These are phyloP conservation scores for Mitragyna speciosa DNA, from an alignment of 257 asterid genomes.

Conservation along the genomic window DNA sequence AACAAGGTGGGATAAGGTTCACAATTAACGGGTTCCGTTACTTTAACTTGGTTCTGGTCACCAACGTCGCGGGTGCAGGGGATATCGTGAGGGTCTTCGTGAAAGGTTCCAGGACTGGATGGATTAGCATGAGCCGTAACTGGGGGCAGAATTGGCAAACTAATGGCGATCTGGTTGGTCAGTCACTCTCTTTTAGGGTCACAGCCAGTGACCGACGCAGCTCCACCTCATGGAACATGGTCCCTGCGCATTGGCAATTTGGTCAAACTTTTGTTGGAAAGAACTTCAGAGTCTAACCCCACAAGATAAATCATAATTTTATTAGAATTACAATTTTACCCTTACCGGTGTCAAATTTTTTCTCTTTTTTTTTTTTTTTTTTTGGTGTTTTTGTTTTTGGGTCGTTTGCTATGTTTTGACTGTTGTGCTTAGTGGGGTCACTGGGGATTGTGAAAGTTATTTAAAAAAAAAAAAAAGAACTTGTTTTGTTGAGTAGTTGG, in stretches of 20 bases:
- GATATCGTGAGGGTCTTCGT: conserved; percentile 60
- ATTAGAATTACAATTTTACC: neutral
- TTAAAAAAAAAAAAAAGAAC: neutral
- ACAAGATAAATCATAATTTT: neutral
- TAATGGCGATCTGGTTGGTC: conserved; percentile 52
- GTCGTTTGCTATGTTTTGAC: conserved; percentile 18
- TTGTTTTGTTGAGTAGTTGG: conserved; percentile 5
- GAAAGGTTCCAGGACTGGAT: conserved; percentile 61
- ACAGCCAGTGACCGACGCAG: conserved; percentile 64
- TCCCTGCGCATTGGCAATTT: conserved; percentile 68
- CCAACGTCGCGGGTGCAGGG: conserved; percentile 92
- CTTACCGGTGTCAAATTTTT: conserved; percentile 10
- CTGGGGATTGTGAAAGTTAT: conserved; percentile 35
- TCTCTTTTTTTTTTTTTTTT: neutral
- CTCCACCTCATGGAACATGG: conserved; percentile 80
- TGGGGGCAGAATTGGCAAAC: conserved; percentile 99
- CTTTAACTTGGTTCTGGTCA: conserved; percentile 66
- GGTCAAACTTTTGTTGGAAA: conserved; percentile 83
- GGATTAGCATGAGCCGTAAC: conserved; percentile 77
- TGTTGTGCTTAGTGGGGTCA: conserved; percentile 28
- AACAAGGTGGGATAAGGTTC: conserved; percentile 73
- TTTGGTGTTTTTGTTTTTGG: neutral
- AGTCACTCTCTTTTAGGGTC: conserved; percentile 74
- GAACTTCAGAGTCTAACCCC: conserved; percentile 60
- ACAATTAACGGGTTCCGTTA: conserved; percentile 77